Evolutionary conservation across 2,329 filamentous ascomycete species (phyloP).

Genomic region (Beauveria sp.): DNA sequence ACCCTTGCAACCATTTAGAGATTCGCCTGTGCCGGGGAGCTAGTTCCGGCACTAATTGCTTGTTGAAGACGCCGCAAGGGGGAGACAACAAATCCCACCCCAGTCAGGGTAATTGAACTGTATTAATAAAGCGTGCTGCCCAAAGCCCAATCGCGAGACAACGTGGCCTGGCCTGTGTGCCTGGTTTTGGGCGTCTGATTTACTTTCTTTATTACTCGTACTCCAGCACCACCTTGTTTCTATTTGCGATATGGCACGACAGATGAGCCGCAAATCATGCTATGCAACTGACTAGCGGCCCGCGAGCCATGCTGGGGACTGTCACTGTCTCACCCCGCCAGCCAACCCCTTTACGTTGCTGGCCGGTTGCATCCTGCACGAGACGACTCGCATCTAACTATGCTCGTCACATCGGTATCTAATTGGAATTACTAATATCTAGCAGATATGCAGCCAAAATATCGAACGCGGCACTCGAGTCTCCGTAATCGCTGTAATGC

Average conservation of each 20-base stretch:
- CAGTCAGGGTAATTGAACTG: neutral
- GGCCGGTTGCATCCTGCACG: no score
- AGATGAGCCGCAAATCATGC: neutral
- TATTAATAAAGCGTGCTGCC: neutral
- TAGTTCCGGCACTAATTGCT: constrained; percentile 6
- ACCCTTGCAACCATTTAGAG: neutral
- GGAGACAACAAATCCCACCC: neutral
- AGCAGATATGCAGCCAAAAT: neutral
- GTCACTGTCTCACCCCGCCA: neutral
- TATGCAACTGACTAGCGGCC: neutral
- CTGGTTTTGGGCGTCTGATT: neutral
- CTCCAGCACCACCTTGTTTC: no score
- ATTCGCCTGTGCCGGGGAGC: constrained; percentile 5
- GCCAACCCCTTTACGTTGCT: neutral
- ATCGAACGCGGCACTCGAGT: neutral
- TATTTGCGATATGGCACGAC: neutral
- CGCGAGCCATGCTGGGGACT: neutral
- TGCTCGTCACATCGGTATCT: neutral
- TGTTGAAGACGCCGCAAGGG: neutral
- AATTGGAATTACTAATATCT: neutral
- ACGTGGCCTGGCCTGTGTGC: neutral
- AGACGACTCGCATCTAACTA: no score
- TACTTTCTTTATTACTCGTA: neutral
- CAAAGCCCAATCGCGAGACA: constrained; percentile 2
- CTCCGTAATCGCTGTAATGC: neutral